Evolutionary conservation across 108 stramenopile genomes (phyloP), one percentile per base, ranked within the genome.

Genomic region (Stephanodiscus minutulus): DNA sequence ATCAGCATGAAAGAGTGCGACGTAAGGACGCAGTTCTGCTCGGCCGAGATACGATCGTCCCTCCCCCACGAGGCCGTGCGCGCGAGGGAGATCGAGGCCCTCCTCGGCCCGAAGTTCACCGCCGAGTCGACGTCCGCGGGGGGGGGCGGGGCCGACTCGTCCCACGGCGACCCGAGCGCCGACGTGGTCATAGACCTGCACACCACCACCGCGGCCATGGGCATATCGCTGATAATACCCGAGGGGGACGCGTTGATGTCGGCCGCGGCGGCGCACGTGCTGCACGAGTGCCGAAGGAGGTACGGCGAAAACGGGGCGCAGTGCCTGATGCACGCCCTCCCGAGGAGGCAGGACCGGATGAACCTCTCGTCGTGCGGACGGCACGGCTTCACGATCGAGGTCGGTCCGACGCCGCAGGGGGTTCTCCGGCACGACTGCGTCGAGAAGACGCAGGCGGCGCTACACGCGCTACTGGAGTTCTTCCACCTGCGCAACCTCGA

Each of bases 121-220:
- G 17, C n/a, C 48, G 41, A 15, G 47, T 56, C 31, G 64, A 73
- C n/a, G 15, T 5, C 17, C 55, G 61, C 29, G 60, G 24, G 36
- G 48, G 29, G 22, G 31, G 70, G 54, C 33, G 46, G 49, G 12
- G 29, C 24, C 41, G 52, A 29, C 1, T 41, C 49, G 15, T 46
- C 54, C 21, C 33, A 67, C 25, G 25, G 21, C 24, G 68, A 74
- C 22, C 84, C 89, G 21, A 55, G 39, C 6, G 70, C 75, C 21
- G 87, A 91, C 79, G 61, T 95, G 7, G 76, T 90, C 15, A 68
- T 95, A 36, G 94, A 95, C 67, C 78, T 95, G 12, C 94, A 95
- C 65, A 83, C 87, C 7, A 93, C 94, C 0, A 95, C 94, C 0
- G 74, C 84, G 11, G 93, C 93, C 70, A 95, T 92, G 91, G 90